phyloP scores from a whole-genome alignment of 352 stramenopile species.

The Phytophthora fragariaefolia region DNA sequence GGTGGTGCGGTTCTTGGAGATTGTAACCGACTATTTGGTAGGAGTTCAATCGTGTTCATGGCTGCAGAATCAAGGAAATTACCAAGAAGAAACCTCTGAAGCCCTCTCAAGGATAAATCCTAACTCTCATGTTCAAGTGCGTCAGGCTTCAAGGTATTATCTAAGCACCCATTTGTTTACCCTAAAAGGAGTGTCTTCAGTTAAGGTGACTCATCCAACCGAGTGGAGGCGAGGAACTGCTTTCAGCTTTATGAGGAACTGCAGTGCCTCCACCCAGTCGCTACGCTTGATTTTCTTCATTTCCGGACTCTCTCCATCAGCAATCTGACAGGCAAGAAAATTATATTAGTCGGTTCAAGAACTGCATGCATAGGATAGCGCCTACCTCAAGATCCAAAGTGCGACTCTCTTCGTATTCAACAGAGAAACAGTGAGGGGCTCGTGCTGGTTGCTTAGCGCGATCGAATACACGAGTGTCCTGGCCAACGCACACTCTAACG shows the following conservation, averaged over 20 bases:
- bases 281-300: conserved; percentile 64
- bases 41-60: conserved; percentile 18
- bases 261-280: conserved; percentile 76
- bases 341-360: not conserved
- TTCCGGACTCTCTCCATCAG: conserved; percentile 65
- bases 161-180: not conserved
- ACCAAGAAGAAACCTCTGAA: not conserved
- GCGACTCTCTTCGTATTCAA: conserved; percentile 78
- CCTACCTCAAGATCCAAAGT: conserved; percentile 79
- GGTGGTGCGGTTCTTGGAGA: conserved; percentile 10
- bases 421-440: conserved; percentile 73
- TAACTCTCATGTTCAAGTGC: conserved; percentile 2
- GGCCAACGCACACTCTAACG: conserved; percentile 46
- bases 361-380: not conserved
- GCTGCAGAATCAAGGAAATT: not conserved
- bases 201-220: not conserved
- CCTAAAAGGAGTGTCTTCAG: not conserved
- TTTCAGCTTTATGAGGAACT: conserved; percentile 80
- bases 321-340: too few species aligned
- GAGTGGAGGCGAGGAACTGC: conserved; percentile 16
- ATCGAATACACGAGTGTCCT: conserved; percentile 71
- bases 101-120: not conserved
- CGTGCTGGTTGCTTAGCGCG: conserved; percentile 55
- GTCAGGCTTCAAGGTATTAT: not conserved
- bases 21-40: conserved; percentile 8